Percentiles rank a stretch among this genome's conserved stretches.
phyloP scores from a whole-genome alignment of 495 filamentous ascomycete genomes.

The Astrocystis sublimbata region DNA sequence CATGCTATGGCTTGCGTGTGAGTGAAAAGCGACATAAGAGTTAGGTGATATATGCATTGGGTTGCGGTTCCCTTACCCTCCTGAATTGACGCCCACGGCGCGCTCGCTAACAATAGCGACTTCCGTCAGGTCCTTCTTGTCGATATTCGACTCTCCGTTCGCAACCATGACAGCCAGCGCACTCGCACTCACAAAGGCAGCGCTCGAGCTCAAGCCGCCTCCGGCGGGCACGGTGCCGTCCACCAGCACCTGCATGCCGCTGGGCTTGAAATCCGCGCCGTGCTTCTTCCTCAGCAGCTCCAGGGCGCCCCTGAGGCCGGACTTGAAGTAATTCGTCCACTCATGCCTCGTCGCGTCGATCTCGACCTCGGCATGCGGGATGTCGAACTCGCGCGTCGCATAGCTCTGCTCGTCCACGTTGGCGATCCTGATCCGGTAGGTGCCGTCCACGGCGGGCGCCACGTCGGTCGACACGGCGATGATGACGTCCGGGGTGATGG shows the following conservation, averaged over 20 bases:
- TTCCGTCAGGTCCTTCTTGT: constrained; percentile 87
- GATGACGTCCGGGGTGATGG: constrained; percentile 85
- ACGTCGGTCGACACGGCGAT: constrained; percentile 74
- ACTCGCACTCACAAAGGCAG: constrained; percentile 89
- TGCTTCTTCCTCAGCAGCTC: constrained; percentile 73
- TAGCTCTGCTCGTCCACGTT: constrained; percentile 81
- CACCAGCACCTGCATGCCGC: constrained; percentile 83
- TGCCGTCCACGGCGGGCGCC: constrained; percentile 33
- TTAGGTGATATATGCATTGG: not conserved
- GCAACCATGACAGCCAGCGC: constrained; percentile 85
- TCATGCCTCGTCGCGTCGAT: constrained; percentile 83
- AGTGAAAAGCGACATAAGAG: not conserved
- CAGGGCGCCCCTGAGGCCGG: constrained; percentile 78
- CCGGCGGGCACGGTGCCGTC: constrained; percentile 91
- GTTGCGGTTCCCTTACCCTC: constrained; percentile 69
- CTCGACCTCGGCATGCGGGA: constrained; percentile 70
- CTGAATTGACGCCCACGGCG: constrained; percentile 93
- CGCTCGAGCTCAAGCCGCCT: constrained; percentile 89
- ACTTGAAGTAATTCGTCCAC: constrained; percentile 99
- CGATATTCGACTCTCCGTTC: constrained; percentile 75
- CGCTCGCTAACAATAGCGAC: constrained; percentile 92
- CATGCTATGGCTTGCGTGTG: constrained; percentile 59
- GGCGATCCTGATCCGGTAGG: constrained; percentile 58
- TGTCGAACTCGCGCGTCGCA: constrained; percentile 70
- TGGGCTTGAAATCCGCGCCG: constrained; percentile 59